These are phyloP conservation scores for Trichoderma gamsii DNA, from an alignment of 495 filamentous ascomycete genomes.

Conservation along the genomic window DNA sequence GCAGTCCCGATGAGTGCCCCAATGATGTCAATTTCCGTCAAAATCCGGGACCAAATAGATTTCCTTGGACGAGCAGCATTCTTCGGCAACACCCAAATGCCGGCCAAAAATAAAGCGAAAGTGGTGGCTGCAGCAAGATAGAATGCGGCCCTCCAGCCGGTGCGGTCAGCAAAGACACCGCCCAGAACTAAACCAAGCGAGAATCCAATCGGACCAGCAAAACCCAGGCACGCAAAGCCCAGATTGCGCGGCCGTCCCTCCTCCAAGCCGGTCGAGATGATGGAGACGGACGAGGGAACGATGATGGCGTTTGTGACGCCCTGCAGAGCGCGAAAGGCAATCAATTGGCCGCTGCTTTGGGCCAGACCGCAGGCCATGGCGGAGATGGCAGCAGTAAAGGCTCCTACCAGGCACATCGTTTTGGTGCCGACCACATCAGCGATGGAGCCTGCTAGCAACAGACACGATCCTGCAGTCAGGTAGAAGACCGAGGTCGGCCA, in stretches of 20 bases:
- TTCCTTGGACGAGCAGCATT: neutral
- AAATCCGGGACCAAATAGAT: neutral
- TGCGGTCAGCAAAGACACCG: conserved; percentile 41
- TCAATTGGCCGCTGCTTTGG: conserved; percentile 40
- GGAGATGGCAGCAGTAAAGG: conserved; percentile 36
- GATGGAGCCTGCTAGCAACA: conserved; percentile 46
- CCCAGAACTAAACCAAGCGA: conserved; percentile 48
- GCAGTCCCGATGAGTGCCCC: conserved; percentile 19
- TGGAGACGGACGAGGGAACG: conserved; percentile 44
- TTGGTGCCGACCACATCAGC: conserved; percentile 47
- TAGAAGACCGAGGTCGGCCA: conserved; percentile 46
- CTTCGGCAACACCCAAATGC: conserved; percentile 13
- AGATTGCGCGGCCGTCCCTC: conserved; percentile 43
- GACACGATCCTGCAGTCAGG: conserved; percentile 39
- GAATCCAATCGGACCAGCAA: conserved; percentile 48
- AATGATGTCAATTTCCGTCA: conserved; percentile 20
- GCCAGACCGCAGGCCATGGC: conserved; percentile 41
- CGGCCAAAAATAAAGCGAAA: conserved; percentile 13
- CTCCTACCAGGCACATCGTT: conserved; percentile 39
- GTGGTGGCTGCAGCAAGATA: conserved; percentile 18
- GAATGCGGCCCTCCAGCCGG: conserved; percentile 20
- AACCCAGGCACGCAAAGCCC: conserved; percentile 45
- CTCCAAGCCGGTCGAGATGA: conserved; percentile 33
- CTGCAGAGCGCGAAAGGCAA: conserved; percentile 45
- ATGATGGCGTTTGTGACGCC: conserved; percentile 47